Evolutionary conservation across 768 basidiomycete genomes (phyloP).

Genomic region (Lepiota subincarnata): DNA sequence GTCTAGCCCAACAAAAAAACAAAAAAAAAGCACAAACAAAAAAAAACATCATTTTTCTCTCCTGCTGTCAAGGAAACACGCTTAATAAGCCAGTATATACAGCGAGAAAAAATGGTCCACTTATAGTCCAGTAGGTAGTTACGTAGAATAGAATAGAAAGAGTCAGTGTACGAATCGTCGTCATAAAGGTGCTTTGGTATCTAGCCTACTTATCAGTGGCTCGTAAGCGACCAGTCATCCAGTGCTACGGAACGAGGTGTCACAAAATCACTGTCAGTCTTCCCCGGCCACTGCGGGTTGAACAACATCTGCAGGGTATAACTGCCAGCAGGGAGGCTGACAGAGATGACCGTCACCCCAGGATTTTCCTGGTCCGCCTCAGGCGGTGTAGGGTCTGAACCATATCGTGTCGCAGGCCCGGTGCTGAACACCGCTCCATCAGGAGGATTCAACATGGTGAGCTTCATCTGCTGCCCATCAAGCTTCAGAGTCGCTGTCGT

Average conservation of each 20-base stretch:
- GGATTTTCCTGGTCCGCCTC: constrained; percentile 69
- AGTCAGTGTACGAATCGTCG: constrained; percentile 1
- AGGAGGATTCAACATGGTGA: constrained; percentile 65
- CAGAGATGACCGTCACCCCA: constrained; percentile 74
- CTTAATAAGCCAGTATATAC: neutral
- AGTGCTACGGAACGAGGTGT: constrained; percentile 71
- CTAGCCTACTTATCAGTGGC: constrained; percentile 51
- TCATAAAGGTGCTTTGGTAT: constrained; percentile 1
- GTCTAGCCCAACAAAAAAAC: neutral
- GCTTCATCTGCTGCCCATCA: constrained; percentile 60
- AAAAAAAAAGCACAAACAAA: neutral
- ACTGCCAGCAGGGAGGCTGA: constrained; percentile 65
- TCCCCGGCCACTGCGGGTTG: constrained; percentile 87
- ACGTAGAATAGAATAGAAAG: constrained; percentile 3
- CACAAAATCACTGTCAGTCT: constrained; percentile 53
- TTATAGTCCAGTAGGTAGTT: neutral
- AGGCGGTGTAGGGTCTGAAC: constrained; percentile 58
- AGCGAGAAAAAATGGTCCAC: neutral
- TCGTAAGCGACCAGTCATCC: constrained; percentile 71
- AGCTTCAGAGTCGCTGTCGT: constrained; percentile 73
- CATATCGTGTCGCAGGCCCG: constrained; percentile 48
- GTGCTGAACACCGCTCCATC: constrained; percentile 63
- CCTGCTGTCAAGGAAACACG: constrained; percentile 9
- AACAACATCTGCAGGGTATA: constrained; percentile 84
- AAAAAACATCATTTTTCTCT: neutral